These are phyloP conservation scores for Neopestalotiopsis sp. DNA, from an alignment of 2,329 filamentous ascomycete species.

Conservation along the genomic window DNA sequence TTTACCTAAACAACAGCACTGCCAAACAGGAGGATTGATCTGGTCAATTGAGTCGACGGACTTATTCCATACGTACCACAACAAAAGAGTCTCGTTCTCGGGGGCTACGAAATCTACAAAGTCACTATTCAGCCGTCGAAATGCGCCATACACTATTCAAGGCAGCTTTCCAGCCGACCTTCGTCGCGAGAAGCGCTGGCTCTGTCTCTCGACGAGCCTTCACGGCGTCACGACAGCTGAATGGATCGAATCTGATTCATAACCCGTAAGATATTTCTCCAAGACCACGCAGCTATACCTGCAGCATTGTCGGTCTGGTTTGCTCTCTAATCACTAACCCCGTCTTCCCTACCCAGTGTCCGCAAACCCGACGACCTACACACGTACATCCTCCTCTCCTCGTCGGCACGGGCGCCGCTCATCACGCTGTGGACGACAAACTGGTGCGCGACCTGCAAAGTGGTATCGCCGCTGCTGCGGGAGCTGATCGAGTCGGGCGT, in stretches of 20 bases:
- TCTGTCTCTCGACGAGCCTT: conserved; percentile 27
- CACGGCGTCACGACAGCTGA: conserved; percentile 32
- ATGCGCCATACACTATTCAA: conserved; percentile 19
- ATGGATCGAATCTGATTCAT: conserved; percentile 46
- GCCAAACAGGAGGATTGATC: neutral
- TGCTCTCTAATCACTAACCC: neutral
- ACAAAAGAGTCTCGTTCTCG: no score
- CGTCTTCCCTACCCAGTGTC: conserved; percentile 45
- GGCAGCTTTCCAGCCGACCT: conserved; percentile 18
- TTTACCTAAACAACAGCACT: neutral
- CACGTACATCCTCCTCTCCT: conserved; percentile 61
- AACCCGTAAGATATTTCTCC: conserved; percentile 39
- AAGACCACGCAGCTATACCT: neutral
- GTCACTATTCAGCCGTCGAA: neutral
- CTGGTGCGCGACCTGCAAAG: conserved; percentile 61
- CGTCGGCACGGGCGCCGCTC: conserved; percentile 59
- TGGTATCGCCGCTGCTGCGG: conserved; percentile 54
- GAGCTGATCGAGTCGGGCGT: conserved; percentile 56
- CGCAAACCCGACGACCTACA: conserved; percentile 60
- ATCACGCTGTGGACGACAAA: conserved; percentile 66
- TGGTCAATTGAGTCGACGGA: neutral
- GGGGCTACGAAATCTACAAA: no score
- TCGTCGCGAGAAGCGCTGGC: conserved; percentile 18
- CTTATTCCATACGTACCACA: neutral
- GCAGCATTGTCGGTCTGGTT: neutral